phyloP scores from a whole-genome alignment of 768 basidiomycete species.

The Fomitopsis pulvina region DNA sequence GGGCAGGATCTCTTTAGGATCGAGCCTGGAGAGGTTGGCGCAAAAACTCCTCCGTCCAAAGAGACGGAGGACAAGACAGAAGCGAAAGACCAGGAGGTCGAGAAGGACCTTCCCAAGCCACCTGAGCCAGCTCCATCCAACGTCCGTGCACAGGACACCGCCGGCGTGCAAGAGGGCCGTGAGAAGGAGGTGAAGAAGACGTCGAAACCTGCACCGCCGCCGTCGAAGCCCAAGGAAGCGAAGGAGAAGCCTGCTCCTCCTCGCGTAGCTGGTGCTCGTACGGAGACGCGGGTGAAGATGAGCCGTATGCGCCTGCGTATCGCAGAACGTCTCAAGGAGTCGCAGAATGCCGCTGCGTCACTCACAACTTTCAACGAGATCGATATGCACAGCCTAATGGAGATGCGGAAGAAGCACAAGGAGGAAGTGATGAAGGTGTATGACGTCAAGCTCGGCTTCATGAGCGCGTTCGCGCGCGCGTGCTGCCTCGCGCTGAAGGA shows the following conservation, averaged over 20 bases:
- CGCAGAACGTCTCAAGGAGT: conserved; percentile 95
- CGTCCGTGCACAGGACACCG: conserved; percentile 20
- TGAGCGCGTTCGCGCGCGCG: conserved; percentile 94
- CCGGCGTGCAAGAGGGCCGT: conserved; percentile 25
- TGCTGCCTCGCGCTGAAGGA: conserved; percentile 79
- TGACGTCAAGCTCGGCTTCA: conserved; percentile 96
- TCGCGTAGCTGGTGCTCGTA: conserved; percentile 48
- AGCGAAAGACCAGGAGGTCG: conserved; percentile 41
- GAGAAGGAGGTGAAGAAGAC: conserved; percentile 30
- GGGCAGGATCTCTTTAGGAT: conserved; percentile 93
- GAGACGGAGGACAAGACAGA: conserved; percentile 35
- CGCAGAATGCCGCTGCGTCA: conserved; percentile 94
- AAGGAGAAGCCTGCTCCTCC: conserved; percentile 26
- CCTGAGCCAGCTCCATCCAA: conserved; percentile 33
- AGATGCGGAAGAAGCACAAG: conserved; percentile 92
- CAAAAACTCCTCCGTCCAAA: conserved; percentile 13
- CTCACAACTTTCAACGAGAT: conserved; percentile 99
- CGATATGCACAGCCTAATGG: conserved; percentile 95
- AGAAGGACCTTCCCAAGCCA: conserved; percentile 39
- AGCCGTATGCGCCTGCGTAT: conserved; percentile 97
- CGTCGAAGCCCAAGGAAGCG: conserved; percentile 17
- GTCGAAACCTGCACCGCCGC: conserved; percentile 21
- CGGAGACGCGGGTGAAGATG: conserved; percentile 97
- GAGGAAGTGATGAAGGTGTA: conserved; percentile 84
- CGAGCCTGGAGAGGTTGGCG: conserved; percentile 56